These are phyloP conservation scores for Henckelia pumila DNA, from an alignment of 257 asterid genomes.

Conservation along the genomic window DNA sequence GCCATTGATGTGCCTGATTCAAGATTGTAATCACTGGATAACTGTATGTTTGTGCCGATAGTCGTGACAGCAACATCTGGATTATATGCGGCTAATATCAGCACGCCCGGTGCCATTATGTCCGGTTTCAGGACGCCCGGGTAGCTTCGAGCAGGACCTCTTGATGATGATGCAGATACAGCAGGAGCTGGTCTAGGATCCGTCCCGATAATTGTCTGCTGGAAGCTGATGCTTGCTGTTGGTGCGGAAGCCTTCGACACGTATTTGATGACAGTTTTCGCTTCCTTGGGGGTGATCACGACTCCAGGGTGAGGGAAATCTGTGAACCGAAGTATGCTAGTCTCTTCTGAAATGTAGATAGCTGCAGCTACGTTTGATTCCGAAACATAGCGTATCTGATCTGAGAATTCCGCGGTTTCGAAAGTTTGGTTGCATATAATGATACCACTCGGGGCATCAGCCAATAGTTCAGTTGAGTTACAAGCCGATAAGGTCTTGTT, in stretches of 20 bases:
- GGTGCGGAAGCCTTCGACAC: conserved; percentile 30
- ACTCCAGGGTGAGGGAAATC: conserved; percentile 36
- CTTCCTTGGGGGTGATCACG: conserved; percentile 41
- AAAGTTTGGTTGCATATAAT: conserved; percentile 34
- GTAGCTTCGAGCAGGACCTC: conserved; percentile 52
- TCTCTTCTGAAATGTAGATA: conserved; percentile 39
- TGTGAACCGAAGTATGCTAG: conserved; percentile 22
- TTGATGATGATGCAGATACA: conserved; percentile 38
- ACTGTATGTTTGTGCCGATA: conserved; percentile 24
- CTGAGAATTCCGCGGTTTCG: conserved; percentile 19
- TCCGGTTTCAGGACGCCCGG: conserved; percentile 60
- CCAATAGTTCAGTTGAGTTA: conserved; percentile 31
- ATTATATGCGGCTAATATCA: conserved; percentile 40
- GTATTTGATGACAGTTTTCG: conserved; percentile 31
- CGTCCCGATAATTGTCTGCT: conserved; percentile 45
- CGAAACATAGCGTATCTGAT: conserved; percentile 24
- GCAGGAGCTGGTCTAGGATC: conserved; percentile 49
- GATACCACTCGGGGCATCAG: conserved; percentile 19
- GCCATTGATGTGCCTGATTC: conserved; percentile 59
- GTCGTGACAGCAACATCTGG: conserved; percentile 22
- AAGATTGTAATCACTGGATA: conserved; percentile 35
- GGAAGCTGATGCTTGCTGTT: conserved; percentile 45
- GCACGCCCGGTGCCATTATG: conserved; percentile 51
- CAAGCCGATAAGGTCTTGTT: conserved; percentile 41
- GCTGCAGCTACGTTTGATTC: conserved; percentile 33